A percentile compares a stretch with the other conserved stretches of the same genome.
Evolutionary conservation across 805 yeast genomes (phyloP).

Genomic region (Kluyveromyces aestuarii): DNA sequence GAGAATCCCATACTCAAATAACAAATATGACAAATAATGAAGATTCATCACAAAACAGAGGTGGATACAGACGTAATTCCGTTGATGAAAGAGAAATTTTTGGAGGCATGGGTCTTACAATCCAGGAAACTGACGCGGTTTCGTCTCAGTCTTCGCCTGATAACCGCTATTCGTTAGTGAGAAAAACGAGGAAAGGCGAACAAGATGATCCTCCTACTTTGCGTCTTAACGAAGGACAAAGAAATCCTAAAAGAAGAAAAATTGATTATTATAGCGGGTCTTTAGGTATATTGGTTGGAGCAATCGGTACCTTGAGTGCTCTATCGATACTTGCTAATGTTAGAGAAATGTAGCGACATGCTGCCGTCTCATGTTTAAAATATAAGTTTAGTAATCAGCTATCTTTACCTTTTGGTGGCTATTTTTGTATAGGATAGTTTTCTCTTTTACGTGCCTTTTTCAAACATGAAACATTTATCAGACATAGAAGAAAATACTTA

Average conservation of each 20-base stretch:
- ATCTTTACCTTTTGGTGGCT: not conserved
- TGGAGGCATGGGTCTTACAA: no score
- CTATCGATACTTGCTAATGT: slow-evolving; percentile 16
- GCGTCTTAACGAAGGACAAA: not conserved
- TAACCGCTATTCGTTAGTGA: no score
- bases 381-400: no score
- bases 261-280: slow-evolving; percentile 8
- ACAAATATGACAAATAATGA: no score
- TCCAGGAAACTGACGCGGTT: no score
- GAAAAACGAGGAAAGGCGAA: not conserved
- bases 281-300: slow-evolving; percentile 15
- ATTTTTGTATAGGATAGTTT: not conserved
- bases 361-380: not conserved
- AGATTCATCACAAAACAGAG: no score
- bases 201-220: not conserved
- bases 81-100: no score
- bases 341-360: not conserved
- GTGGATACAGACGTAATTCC: no score
- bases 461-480: not conserved
- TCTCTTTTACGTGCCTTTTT: not conserved
- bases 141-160: no score
- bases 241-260: not conserved
- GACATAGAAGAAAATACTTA: not conserved
- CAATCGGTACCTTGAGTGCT: slow-evolving; percentile 15
- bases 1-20: no score